Evolutionary conservation across 805 yeast genomes (phyloP).

Genomic region (Wickerhamomyces bisporus): DNA sequence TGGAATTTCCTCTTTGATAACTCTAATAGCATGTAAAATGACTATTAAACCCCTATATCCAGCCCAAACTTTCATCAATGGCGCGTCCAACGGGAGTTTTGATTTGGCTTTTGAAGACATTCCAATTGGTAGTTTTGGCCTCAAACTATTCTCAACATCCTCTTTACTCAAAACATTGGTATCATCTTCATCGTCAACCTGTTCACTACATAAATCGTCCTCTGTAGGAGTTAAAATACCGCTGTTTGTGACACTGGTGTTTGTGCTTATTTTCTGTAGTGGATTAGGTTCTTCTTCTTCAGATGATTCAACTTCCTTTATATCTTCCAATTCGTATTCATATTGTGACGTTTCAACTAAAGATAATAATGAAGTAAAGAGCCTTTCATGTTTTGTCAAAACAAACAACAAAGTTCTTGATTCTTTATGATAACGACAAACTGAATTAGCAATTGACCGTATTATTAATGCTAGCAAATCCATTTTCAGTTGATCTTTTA

Average conservation of each 20-base stretch:
- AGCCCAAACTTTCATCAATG: slow-evolving; percentile 50
- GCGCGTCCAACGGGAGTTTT: slow-evolving; percentile 45
- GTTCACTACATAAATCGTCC: slow-evolving; percentile 2
- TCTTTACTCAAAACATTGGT: slow-evolving; percentile 1
- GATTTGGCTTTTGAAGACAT: slow-evolving; percentile 55
- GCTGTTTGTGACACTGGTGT: background rate
- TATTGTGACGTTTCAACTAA: slow-evolving; percentile 6
- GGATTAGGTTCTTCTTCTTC: slow-evolving; percentile 8
- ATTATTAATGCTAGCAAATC: slow-evolving; percentile 57
- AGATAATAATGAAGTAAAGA: slow-evolving; percentile 16
- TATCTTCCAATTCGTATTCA: slow-evolving; percentile 5
- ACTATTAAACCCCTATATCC: slow-evolving; percentile 40
- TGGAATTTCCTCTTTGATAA: slow-evolving; percentile 26
- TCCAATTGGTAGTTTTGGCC: slow-evolving; percentile 52
- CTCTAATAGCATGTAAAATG: slow-evolving; percentile 32
- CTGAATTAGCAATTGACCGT: slow-evolving; percentile 48
- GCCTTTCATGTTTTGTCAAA: slow-evolving; percentile 32
- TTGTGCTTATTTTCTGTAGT: slow-evolving; percentile 3
- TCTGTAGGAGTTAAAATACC: slow-evolving; percentile 1
- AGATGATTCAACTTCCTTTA: slow-evolving; percentile 1
- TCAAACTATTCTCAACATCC: slow-evolving; percentile 33
- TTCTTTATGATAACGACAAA: slow-evolving; percentile 45
- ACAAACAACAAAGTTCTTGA: slow-evolving; percentile 51
- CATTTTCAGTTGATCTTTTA: slow-evolving; percentile 35
- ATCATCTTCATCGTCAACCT: slow-evolving; percentile 4